phyloP scores from a whole-genome alignment of 192 early-diverging fungal species.

The Backusella parvicylindrica region DNA sequence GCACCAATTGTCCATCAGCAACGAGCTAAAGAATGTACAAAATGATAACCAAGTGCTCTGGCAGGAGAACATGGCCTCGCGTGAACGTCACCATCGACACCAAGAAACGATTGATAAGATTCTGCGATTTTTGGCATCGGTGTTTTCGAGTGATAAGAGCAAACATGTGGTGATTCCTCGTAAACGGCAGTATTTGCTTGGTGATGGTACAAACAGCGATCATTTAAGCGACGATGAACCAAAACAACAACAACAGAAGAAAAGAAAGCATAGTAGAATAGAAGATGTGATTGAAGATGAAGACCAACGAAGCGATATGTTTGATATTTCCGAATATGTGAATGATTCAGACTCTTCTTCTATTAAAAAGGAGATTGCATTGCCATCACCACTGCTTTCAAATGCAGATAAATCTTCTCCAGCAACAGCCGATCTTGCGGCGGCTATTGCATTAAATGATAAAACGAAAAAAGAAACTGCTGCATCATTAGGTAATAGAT shows the following conservation, averaged over 20 bases:
- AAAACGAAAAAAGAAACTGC: conserved; percentile 12
- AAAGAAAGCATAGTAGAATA: conserved; percentile 4
- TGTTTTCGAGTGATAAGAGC: conserved; percentile 66
- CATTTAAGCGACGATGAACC: neutral
- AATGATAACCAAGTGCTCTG: conserved; percentile 86
- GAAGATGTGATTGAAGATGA: conserved; percentile 22
- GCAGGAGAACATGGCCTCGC: conserved; percentile 70
- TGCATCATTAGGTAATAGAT: neutral
- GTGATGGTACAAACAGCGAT: conserved; percentile 2
- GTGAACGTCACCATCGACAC: conserved; percentile 82
- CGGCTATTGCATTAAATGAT: conserved; percentile 26
- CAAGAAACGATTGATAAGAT: conserved; percentile 96
- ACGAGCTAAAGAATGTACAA: conserved; percentile 86
- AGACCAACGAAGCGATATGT: neutral
- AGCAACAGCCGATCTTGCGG: conserved; percentile 14
- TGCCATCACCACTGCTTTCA: neutral
- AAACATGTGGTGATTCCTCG: conserved; percentile 46
- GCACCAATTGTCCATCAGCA: conserved; percentile 87
- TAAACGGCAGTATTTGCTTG: conserved; percentile 40
- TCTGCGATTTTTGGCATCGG: conserved; percentile 83
- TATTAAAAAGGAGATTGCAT: neutral
- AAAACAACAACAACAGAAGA: neutral
- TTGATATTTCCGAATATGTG: conserved; percentile 13
- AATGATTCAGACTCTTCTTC: neutral
- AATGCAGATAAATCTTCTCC: neutral